phyloP scores from a whole-genome alignment of 371 early-diverging fungal genomes.

The Mortierella sp. region DNA sequence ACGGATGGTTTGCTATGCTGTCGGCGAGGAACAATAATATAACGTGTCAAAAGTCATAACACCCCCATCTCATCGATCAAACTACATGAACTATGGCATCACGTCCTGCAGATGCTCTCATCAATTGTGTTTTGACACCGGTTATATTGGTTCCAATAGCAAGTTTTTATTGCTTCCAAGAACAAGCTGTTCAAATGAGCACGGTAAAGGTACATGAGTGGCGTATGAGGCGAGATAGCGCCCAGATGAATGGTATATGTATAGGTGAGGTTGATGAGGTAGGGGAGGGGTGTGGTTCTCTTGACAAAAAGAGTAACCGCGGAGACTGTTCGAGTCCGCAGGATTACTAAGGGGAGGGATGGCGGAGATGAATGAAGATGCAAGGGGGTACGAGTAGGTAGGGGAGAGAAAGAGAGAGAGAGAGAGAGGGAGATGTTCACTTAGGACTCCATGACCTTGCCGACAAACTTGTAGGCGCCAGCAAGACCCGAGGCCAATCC shows the following conservation, averaged over 20 bases:
- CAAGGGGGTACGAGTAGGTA: not conserved
- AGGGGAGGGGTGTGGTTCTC: not conserved
- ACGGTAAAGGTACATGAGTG: constrained; percentile 1
- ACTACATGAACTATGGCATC: too few species aligned
- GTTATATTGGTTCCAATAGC: too few species aligned
- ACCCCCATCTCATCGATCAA: too few species aligned
- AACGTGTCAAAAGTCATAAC: too few species aligned
- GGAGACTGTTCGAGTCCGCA: too few species aligned
- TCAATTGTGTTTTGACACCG: too few species aligned
- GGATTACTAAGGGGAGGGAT: not conserved
- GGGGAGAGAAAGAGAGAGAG: not conserved
- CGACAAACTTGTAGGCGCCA: constrained; percentile 69
- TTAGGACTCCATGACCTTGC: constrained; percentile 48
- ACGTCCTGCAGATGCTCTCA: too few species aligned
- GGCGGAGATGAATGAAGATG: not conserved
- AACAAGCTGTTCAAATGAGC: too few species aligned
- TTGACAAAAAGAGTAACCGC: not conserved
- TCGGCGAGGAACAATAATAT: too few species aligned
- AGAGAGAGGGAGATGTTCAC: not conserved
- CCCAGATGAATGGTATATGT: constrained; percentile 2
- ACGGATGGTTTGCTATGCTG: too few species aligned
- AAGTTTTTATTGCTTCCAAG: too few species aligned
- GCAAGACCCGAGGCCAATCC: constrained; percentile 75
- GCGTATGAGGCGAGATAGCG: not conserved
- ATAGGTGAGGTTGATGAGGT: too few species aligned